Base-by-base conservation (phyloP, 495 filamentous ascomycete species). In the Pseudevernia furfuracea region DNA sequence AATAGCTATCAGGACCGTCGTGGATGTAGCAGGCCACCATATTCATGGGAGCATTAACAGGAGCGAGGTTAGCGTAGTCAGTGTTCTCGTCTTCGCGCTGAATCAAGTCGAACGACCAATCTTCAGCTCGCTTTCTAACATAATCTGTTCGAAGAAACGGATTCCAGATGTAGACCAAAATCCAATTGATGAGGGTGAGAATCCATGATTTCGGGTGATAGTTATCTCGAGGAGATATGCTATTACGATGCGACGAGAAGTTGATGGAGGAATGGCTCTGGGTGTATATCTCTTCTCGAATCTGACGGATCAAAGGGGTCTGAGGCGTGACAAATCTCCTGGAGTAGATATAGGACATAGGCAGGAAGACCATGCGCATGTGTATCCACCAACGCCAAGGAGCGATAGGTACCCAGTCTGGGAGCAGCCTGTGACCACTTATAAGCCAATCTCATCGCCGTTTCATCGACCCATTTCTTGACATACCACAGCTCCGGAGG, bases 311-410 rank as follows among this genome's bases (percentile, higher is more conserved):
- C 2, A 93, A 67, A 14, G 89, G 83, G 57, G 87, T 89, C 60
- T 87, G 78, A 23, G 89, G 88, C 63, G 84, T 85, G 15, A 81
- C 80, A 81, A 86, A 95, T 52, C 81, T 82, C 76, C 86, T 87
- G 10, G 90, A 93, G 78, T 87, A 96, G 46, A 97, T 79, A 69
- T 87, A 97, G 17, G 88, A 86, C 90, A 97, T 96, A 14, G 93
- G 88, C 43, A 96, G 74, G 73, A 92, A 96, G 38, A 98, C 93
- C 73, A 88, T 85, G 21, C 94, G 90, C 75, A 96, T 96, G 66
- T 98, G 94, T 66, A 96, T 91, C 94, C 94, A 98, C 94, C 94
- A 98, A 56, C 91, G 81, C 94, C 95, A 97, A 0, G 95, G 94
- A 14, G 90, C 87, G 68, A 97, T 83, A 1, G 94, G 95, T 19